Percentiles rank a stretch among this genome's conserved stretches.
Evolutionary conservation across 306 rosid genomes (phyloP).

Genomic region (Fagus sylvatica): DNA sequence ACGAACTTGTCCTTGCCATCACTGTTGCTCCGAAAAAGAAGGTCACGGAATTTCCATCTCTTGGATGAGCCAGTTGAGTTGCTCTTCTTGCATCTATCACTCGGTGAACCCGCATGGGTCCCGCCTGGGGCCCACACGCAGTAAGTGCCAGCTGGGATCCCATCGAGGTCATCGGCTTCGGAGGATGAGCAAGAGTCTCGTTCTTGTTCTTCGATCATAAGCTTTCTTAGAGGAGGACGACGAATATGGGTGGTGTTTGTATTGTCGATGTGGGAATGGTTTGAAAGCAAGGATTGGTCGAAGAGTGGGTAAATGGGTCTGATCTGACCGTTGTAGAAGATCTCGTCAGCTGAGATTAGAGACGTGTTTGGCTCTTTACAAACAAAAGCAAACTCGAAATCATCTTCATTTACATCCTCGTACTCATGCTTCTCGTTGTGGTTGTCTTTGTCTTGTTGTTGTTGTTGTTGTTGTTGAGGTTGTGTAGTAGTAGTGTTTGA

Average conservation of each 20-base stretch:
- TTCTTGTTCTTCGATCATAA: conserved; percentile 74
- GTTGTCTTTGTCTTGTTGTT: background rate
- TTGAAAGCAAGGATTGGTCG: conserved; percentile 38
- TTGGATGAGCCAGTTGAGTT: conserved; percentile 56
- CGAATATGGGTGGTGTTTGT: background rate
- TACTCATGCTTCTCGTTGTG: background rate
- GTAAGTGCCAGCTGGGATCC: conserved; percentile 45
- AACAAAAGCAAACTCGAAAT: conserved; percentile 63
- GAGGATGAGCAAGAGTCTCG: conserved; percentile 59
- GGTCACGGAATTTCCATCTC: conserved; percentile 68
- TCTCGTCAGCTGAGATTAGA: conserved; percentile 75
- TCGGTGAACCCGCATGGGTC: background rate
- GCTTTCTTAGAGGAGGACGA: conserved; percentile 60
- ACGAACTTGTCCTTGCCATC: conserved; percentile 43
- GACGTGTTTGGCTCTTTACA: conserved; percentile 37
- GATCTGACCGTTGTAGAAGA: conserved; percentile 84
- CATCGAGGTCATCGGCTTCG: conserved; percentile 58
- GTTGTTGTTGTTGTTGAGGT: too few species aligned
- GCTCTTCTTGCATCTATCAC: conserved; percentile 48
- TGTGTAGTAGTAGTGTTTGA: background rate
- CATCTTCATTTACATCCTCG: conserved; percentile 23
- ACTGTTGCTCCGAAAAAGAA: conserved; percentile 55
- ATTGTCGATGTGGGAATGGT: background rate
- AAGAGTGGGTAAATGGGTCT: conserved; percentile 62
- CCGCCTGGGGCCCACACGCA: conserved; percentile 68